A percentile compares a stretch with the other conserved stretches of the same genome.
Conservation (phyloP, 768 basidiomycete species). For the Leccinum ochraceum region DNA sequence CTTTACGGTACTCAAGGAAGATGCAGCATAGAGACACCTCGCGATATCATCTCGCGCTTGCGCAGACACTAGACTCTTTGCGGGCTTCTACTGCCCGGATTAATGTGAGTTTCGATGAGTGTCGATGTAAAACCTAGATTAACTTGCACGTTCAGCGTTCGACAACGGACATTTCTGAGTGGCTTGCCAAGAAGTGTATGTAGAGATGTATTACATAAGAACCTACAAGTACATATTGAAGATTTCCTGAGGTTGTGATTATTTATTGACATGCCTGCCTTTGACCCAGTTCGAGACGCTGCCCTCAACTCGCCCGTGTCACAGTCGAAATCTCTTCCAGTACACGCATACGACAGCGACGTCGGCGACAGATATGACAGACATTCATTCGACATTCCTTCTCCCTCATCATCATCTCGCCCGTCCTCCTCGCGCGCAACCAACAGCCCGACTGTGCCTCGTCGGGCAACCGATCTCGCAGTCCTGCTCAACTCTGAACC, state of each 20-base stretch:
- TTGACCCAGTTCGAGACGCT: constrained; percentile 88
- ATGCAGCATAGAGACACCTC: constrained; percentile 63
- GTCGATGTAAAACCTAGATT: not conserved
- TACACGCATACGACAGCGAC: constrained; percentile 28
- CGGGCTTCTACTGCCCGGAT: constrained; percentile 61
- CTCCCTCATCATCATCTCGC: constrained; percentile 35
- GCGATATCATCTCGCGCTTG: constrained; percentile 63
- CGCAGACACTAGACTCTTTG: constrained; percentile 71
- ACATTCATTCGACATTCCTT: constrained; percentile 36
- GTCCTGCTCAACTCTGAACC: constrained; percentile 70
- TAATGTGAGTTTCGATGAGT: constrained; percentile 43
- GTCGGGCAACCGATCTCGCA: constrained; percentile 76
- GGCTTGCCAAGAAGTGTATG: constrained; percentile 42
- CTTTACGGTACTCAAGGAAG: not conserved
- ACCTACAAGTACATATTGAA: no score
- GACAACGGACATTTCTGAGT: constrained; percentile 52
- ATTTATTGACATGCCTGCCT: constrained; percentile 42
- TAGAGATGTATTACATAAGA: constrained; percentile 20
- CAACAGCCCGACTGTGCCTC: constrained; percentile 49
- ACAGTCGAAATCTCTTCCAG: constrained; percentile 40
- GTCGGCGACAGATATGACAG: constrained; percentile 27
- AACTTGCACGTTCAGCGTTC: constrained; percentile 46
- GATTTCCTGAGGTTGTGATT: constrained; percentile 5
- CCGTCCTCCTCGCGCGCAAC: constrained; percentile 35
- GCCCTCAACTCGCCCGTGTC: constrained; percentile 75